A percentile compares a stretch with the other conserved stretches of the same genome.
phyloP scores from a whole-genome alignment of 768 basidiomycete species.

The Amanita pallidorosea region DNA sequence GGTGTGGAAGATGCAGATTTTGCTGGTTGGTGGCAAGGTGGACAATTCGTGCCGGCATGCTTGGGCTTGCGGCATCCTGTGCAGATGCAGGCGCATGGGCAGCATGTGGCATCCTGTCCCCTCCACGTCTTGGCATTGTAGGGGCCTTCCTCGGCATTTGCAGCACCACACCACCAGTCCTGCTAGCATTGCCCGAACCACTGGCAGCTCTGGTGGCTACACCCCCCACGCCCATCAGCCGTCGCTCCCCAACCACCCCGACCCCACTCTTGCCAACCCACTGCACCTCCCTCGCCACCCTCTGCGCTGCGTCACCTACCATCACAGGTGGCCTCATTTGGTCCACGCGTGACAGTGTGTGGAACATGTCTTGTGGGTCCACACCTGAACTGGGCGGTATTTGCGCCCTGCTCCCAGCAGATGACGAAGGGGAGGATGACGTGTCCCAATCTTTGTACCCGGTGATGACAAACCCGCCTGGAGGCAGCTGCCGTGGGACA shows the following conservation, averaged over 20 bases:
- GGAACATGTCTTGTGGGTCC: conserved; percentile 27
- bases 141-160: conserved; percentile 58
- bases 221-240: conserved; percentile 34
- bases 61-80: too few relatives aligned
- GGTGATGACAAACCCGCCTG: background rate
- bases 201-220: conserved; percentile 28
- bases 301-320: conserved; percentile 63
- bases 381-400: background rate
- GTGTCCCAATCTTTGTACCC: background rate
- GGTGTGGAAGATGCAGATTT: too few relatives aligned
- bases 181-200: conserved; percentile 10
- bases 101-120: conserved; percentile 48
- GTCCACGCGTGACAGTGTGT: conserved; percentile 62
- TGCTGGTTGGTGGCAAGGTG: too few relatives aligned
- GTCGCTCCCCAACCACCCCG: conserved; percentile 39
- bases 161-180: conserved; percentile 33
- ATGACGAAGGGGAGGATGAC: background rate
- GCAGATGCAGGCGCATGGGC: too few relatives aligned
- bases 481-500: background rate
- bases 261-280: conserved; percentile 46
- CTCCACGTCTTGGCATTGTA: conserved; percentile 50
- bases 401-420: background rate
- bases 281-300: conserved; percentile 64
- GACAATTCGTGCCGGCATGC: too few relatives aligned
- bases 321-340: conserved; percentile 48